Conservation (phyloP, 148 eudicot genomes). For the Silene latifolia region DNA sequence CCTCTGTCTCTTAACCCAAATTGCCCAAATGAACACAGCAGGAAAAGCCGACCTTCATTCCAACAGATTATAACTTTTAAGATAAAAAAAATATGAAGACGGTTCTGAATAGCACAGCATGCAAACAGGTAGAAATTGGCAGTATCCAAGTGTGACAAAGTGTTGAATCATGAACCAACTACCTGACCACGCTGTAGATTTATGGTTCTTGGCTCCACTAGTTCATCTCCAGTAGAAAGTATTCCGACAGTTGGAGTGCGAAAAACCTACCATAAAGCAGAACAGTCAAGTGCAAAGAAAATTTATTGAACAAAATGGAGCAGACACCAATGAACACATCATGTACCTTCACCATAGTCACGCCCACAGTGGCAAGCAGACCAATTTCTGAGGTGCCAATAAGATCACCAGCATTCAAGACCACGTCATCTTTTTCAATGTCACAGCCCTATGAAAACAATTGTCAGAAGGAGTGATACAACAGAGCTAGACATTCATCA, state of each 20-base stretch:
- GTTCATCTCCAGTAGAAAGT: constrained; percentile 96
- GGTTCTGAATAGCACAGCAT: no score
- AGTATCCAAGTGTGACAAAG: no score
- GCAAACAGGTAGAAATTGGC: no score
- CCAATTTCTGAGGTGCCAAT: constrained; percentile 88
- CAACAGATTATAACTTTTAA: no score
- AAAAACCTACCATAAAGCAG: constrained; percentile 47
- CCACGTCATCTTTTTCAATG: constrained; percentile 62
- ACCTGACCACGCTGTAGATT: constrained; percentile 87
- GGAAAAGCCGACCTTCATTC: no score
- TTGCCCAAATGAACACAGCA: no score
- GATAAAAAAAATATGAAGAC: no score
- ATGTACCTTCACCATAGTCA: constrained; percentile 63
- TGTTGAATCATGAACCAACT: constrained; percentile 2
- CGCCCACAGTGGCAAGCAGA: constrained; percentile 85
- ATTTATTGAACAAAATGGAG: not conserved
- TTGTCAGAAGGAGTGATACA: constrained; percentile 3
- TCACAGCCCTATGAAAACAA: constrained; percentile 63
- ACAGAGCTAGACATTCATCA: not conserved
- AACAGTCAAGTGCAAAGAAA: not conserved
- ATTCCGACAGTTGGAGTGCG: constrained; percentile 76
- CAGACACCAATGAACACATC: not conserved
- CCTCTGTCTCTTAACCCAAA: no score
- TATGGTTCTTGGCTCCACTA: constrained; percentile 69
- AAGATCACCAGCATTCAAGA: constrained; percentile 66